phyloP scores from a whole-genome alignment of 768 basidiomycete species.

The Suillus subaureus region DNA sequence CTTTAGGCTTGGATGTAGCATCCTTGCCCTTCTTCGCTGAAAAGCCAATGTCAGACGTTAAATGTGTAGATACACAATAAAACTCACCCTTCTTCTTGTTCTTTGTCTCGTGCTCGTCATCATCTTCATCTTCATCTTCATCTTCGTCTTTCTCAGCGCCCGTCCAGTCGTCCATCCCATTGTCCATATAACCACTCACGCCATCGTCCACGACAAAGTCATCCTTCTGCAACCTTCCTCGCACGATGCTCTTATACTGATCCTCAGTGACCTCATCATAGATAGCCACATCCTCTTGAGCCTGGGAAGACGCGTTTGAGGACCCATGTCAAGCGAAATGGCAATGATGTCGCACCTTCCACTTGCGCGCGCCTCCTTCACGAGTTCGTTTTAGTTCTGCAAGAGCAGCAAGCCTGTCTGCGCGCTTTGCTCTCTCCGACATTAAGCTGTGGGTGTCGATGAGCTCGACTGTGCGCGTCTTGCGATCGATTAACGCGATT shows the following conservation, averaged over 20 bases:
- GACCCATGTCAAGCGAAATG: slow-evolving; percentile 5
- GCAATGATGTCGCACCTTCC: slow-evolving; percentile 49
- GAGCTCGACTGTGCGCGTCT: slow-evolving; percentile 20
- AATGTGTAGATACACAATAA: not conserved
- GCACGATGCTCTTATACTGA: slow-evolving; percentile 85
- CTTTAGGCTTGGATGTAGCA: slow-evolving; percentile 37
- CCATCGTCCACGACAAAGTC: slow-evolving; percentile 98
- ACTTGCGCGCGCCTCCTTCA: slow-evolving; percentile 57
- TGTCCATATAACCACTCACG: slow-evolving; percentile 88
- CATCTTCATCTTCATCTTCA: slow-evolving; percentile 55
- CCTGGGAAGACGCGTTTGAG: slow-evolving; percentile 32
- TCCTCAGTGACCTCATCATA: slow-evolving; percentile 93
- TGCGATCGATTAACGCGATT: slow-evolving; percentile 4
- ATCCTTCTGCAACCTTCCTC: slow-evolving; percentile 76
- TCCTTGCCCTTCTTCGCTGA: slow-evolving; percentile 28
- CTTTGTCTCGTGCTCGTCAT: slow-evolving; percentile 35
- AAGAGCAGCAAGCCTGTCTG: slow-evolving; percentile 41
- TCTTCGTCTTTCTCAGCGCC: slow-evolving; percentile 53
- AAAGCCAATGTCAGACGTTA: slow-evolving; percentile 12
- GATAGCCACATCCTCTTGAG: slow-evolving; percentile 65
- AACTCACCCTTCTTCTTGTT: slow-evolving; percentile 42
- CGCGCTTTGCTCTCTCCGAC: slow-evolving; percentile 26
- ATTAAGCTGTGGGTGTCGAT: slow-evolving; percentile 26
- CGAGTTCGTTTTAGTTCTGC: slow-evolving; percentile 62
- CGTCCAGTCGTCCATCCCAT: slow-evolving; percentile 95